phyloP scores from a whole-genome alignment of 2,329 filamentous ascomycete species.

The Pyricularia pennisetigena region DNA sequence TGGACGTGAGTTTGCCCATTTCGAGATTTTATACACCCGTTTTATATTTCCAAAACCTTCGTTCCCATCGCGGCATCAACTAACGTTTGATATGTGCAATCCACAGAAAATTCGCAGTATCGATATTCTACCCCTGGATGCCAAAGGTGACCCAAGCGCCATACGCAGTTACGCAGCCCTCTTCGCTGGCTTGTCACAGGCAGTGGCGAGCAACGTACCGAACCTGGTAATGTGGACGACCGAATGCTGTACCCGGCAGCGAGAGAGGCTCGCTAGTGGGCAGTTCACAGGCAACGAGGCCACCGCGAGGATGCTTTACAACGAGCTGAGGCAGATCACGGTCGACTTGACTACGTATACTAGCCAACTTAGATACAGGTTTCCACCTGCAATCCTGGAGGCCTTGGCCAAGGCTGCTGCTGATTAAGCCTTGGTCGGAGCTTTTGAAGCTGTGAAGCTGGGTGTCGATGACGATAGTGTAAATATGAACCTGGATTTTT shows the following conservation, averaged over 20 bases:
- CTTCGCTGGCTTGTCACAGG: conserved; percentile 68
- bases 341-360: conserved; percentile 91
- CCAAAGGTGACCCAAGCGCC: conserved; percentile 61
- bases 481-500: neutral
- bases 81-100: conserved; percentile 5
- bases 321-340: conserved; percentile 67
- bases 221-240: conserved; percentile 93
- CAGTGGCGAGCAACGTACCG: conserved; percentile 81
- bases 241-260: conserved; percentile 70
- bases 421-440: conserved; percentile 30
- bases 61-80: neutral
- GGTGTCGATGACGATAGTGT: conserved; percentile 7
- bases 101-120: conserved; percentile 59
- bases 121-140: conserved; percentile 70
- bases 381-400: conserved; percentile 82
- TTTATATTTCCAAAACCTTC: neutral
- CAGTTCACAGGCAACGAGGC: conserved; percentile 67
- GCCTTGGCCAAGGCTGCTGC: conserved; percentile 73
- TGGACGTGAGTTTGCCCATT: conserved; percentile 40
- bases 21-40: neutral
- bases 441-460: neutral
- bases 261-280: conserved; percentile 58
- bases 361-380: conserved; percentile 81
- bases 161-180: conserved; percentile 74
- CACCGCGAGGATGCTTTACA: conserved; percentile 53